Conservation (phyloP, 2,329 filamentous ascomycete species). For the Clonostachys byssicola region DNA sequence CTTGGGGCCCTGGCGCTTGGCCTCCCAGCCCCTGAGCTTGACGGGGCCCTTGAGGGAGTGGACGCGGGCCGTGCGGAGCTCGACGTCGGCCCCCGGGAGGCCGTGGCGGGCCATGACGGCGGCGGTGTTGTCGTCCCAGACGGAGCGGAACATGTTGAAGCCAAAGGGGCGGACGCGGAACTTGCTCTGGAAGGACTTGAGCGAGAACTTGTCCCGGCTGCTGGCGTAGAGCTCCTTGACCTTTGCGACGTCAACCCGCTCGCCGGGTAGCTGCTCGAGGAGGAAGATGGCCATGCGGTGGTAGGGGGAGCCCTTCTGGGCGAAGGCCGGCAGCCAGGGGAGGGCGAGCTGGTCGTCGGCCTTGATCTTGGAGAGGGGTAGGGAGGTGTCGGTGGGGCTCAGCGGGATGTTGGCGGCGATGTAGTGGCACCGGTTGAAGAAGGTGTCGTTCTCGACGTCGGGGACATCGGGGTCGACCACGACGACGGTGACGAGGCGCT, state of each 20-base stretch:
- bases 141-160: slow-evolving; percentile 79
- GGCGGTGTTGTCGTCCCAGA: slow-evolving; percentile 87
- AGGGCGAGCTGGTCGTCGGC: slow-evolving; percentile 62
- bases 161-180: slow-evolving; percentile 70
- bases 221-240: slow-evolving; percentile 47
- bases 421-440: slow-evolving; percentile 81
- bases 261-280: slow-evolving; percentile 68
- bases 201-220: slow-evolving; percentile 62
- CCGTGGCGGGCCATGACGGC: slow-evolving; percentile 79
- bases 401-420: slow-evolving; percentile 65
- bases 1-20: slow-evolving; percentile 61
- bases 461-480: slow-evolving; percentile 92
- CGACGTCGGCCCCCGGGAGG: slow-evolving; percentile 72
- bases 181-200: slow-evolving; percentile 71
- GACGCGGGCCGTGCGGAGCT: slow-evolving; percentile 78
- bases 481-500: slow-evolving; percentile 78
- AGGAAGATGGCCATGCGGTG: slow-evolving; percentile 84
- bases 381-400: slow-evolving; percentile 45
- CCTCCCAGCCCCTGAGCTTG: slow-evolving; percentile 62
- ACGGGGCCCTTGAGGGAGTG: slow-evolving; percentile 60
- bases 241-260: slow-evolving; percentile 50
- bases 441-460: slow-evolving; percentile 68
- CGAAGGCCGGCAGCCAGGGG: slow-evolving; percentile 81
- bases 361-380: slow-evolving; percentile 62
- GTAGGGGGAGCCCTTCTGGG: slow-evolving; percentile 87